These are phyloP conservation scores for Pseudogymnoascus sp. DNA, from an alignment of 2,329 filamentous ascomycete species.

Conservation along the genomic window DNA sequence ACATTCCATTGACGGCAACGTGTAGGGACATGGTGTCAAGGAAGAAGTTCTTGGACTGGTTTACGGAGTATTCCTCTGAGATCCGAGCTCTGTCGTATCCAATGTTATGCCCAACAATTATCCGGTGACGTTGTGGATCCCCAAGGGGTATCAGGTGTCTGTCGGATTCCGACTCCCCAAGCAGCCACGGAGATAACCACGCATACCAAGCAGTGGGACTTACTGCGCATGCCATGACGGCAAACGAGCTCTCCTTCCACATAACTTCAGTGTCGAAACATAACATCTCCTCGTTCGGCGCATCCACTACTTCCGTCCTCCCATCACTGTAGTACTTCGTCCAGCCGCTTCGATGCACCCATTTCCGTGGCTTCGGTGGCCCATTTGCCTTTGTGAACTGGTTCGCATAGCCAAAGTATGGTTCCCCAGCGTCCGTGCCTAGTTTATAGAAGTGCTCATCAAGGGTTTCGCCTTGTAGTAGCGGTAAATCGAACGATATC, in stretches of 20 bases:
- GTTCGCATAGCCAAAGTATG: conserved; percentile 68
- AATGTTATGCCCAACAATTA: conserved; percentile 90
- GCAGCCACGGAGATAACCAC: conserved; percentile 92
- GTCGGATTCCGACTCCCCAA: conserved; percentile 69
- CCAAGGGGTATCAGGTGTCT: conserved; percentile 82
- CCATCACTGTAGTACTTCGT: conserved; percentile 82
- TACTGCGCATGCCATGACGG: conserved; percentile 92
- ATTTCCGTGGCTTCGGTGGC: conserved; percentile 55
- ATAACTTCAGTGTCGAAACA: conserved; percentile 96
- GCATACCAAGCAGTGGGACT: conserved; percentile 91
- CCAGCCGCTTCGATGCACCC: conserved; percentile 79
- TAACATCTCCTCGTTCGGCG: conserved; percentile 71
- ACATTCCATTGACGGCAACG: conserved; percentile 98
- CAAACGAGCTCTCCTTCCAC: conserved; percentile 87
- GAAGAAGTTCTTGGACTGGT: conserved; percentile 77
- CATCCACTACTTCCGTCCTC: conserved; percentile 59
- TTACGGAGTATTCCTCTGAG: conserved; percentile 77
- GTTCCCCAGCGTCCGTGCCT: conserved; percentile 78
- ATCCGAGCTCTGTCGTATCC: conserved; percentile 89
- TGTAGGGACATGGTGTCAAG: conserved; percentile 97
- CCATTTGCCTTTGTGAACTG: conserved; percentile 57
- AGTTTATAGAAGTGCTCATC: conserved; percentile 93
- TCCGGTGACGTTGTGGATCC: conserved; percentile 59
- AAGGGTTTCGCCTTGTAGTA: conserved; percentile 67
- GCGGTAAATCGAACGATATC: conserved; percentile 78